A percentile compares a stretch with the other conserved stretches of the same genome.
Conservation (phyloP, 1,139 yeast species). For the Suhomyces anneliseae region DNA sequence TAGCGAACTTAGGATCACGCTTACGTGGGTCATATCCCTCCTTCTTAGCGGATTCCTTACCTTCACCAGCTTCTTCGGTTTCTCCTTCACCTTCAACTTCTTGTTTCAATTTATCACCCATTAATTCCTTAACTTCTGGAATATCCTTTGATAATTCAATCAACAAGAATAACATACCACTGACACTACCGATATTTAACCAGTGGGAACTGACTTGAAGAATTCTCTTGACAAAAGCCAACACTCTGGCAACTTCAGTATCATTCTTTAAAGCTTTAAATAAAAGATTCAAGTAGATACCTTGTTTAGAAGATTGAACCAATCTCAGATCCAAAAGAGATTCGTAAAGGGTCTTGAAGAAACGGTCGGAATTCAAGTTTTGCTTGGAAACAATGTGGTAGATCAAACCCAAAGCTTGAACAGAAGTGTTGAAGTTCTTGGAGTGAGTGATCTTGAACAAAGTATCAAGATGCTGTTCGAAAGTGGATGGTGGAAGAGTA, state of each 20-base stretch:
- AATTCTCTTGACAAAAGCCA: slow-evolving; percentile 90
- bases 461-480: slow-evolving; percentile 77
- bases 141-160: slow-evolving; percentile 54
- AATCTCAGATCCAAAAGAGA: slow-evolving; percentile 84
- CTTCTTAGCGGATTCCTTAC: slow-evolving; percentile 12
- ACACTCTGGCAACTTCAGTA: slow-evolving; percentile 59
- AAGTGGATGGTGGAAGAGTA: slow-evolving; percentile 67
- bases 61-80: slow-evolving; percentile 6
- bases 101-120: slow-evolving; percentile 23
- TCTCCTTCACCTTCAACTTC: slow-evolving; percentile 9
- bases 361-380: slow-evolving; percentile 66
- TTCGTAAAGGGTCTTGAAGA: slow-evolving; percentile 86
- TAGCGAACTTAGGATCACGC: slow-evolving; percentile 87
- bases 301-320: slow-evolving; percentile 81
- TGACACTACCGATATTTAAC: slow-evolving; percentile 83
- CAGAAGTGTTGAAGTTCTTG: slow-evolving; percentile 88
- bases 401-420: slow-evolving; percentile 86
- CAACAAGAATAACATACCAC: slow-evolving; percentile 85
- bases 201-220: slow-evolving; percentile 83
- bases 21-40: slow-evolving; percentile 76
- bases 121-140: slow-evolving; percentile 44
- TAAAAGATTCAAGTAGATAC: slow-evolving; percentile 80
- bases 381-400: slow-evolving; percentile 70
- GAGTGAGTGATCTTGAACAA: slow-evolving; percentile 90
- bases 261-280: slow-evolving; percentile 84